Conservation (phyloP, 495 filamentous ascomycete species). For the Penicillium cataractarum region DNA sequence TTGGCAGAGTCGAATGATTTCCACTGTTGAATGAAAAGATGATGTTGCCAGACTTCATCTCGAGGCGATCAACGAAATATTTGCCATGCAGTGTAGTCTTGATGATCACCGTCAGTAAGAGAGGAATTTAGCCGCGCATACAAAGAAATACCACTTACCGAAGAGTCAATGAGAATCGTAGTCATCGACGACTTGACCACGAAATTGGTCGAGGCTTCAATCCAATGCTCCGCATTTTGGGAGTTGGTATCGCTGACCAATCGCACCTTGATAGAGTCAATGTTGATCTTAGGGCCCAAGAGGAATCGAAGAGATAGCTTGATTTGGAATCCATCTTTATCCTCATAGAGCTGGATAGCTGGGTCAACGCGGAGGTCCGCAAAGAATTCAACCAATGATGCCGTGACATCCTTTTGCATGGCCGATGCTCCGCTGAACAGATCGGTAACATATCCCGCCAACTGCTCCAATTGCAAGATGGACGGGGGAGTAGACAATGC, state of each 20-base stretch:
- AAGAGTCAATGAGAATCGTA: slow-evolving; percentile 43
- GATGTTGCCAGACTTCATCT: slow-evolving; percentile 69
- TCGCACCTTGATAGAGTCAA: slow-evolving; percentile 68
- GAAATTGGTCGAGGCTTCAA: slow-evolving; percentile 38
- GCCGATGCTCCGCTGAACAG: slow-evolving; percentile 64
- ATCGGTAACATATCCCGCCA: slow-evolving; percentile 66
- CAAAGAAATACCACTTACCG: slow-evolving; percentile 28
- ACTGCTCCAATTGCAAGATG: slow-evolving; percentile 55
- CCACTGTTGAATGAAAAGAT: slow-evolving; percentile 52
- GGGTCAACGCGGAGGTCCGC: slow-evolving; percentile 68
- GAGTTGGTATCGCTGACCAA: slow-evolving; percentile 49
- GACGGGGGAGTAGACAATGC: slow-evolving; percentile 35
- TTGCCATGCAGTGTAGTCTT: slow-evolving; percentile 70
- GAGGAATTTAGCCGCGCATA: not conserved
- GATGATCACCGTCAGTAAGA: slow-evolving; percentile 29
- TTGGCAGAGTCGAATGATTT: slow-evolving; percentile 37
- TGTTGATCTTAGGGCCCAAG: slow-evolving; percentile 67
- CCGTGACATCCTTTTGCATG: slow-evolving; percentile 65
- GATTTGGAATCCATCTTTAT: slow-evolving; percentile 78
- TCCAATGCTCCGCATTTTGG: slow-evolving; percentile 47
- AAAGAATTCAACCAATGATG: slow-evolving; percentile 75
- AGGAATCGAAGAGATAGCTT: slow-evolving; percentile 71
- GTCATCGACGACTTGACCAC: slow-evolving; percentile 45
- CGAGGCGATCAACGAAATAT: slow-evolving; percentile 75
- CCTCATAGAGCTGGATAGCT: slow-evolving; percentile 67